Conservation (phyloP, 352 stramenopile genomes). For the Aphanomyces astaci region DNA sequence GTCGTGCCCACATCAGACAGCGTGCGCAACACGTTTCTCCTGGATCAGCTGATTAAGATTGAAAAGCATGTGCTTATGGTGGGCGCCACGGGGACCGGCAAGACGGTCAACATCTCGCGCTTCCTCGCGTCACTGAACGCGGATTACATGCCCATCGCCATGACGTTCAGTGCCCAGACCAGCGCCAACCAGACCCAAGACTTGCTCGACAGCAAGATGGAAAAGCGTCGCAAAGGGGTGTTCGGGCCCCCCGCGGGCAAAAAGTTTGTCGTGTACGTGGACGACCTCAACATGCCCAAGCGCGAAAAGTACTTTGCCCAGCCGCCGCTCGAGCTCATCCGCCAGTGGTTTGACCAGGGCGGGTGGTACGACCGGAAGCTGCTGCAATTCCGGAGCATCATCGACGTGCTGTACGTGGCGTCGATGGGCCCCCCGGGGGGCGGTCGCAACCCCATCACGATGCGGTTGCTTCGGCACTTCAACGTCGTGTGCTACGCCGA, state of each 20-base stretch:
- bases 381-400: conserved; percentile 82
- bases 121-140: conserved; percentile 82
- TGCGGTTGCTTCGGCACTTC: conserved; percentile 87
- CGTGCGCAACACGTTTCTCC: conserved; percentile 89
- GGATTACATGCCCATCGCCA: conserved; percentile 86
- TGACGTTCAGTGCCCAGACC: conserved; percentile 90
- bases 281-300: conserved; percentile 95
- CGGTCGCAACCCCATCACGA: conserved; percentile 87
- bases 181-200: conserved; percentile 90
- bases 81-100: conserved; percentile 90
- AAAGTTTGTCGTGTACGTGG: conserved; percentile 91
- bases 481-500: conserved; percentile 90
- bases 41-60: conserved; percentile 74
- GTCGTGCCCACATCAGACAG: conserved; percentile 91
- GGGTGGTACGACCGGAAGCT: conserved; percentile 94
- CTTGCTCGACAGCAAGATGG: conserved; percentile 87
- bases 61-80: conserved; percentile 93
- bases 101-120: conserved; percentile 90
- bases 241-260: conserved; percentile 88
- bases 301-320: conserved; percentile 91
- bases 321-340: conserved; percentile 90
- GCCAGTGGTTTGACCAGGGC: conserved; percentile 91
- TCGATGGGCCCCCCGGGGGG: conserved; percentile 90
- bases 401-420: conserved; percentile 84
- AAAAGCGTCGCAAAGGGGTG: conserved; percentile 89